Conservation (phyloP, 768 basidiomycete genomes). For the Suillus tomentosus region DNA sequence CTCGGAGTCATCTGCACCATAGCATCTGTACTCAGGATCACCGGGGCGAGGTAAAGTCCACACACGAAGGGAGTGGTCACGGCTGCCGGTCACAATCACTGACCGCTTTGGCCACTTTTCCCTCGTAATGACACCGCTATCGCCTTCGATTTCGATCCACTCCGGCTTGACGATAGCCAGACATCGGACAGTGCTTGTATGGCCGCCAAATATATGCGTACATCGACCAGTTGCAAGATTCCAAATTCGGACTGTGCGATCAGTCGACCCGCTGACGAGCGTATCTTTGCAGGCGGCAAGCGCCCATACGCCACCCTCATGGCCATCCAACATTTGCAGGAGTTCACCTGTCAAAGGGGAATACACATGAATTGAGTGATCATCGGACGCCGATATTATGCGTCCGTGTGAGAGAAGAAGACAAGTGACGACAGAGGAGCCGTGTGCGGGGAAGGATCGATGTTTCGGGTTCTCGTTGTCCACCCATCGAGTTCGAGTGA, state of each 20-base stretch:
- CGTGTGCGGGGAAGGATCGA: conserved; percentile 84
- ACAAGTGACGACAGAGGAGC: conserved; percentile 91
- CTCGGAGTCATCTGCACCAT: conserved; percentile 61
- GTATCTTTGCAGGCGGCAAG: conserved; percentile 87
- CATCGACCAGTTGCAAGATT: conserved; percentile 77
- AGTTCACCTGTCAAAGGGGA: conserved; percentile 82
- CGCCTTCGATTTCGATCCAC: conserved; percentile 71
- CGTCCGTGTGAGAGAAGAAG: conserved; percentile 92
- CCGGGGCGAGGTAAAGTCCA: conserved; percentile 70
- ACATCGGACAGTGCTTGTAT: conserved; percentile 95
- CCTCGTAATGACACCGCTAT: conserved; percentile 58
- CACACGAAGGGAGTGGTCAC: conserved; percentile 66
- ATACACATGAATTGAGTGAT: conserved; percentile 95
- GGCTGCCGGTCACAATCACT: conserved; percentile 71
- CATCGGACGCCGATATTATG: conserved; percentile 96
- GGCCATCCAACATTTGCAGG: conserved; percentile 76
- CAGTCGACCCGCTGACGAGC: conserved; percentile 90
- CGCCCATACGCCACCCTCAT: conserved; percentile 97
- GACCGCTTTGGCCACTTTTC: conserved; percentile 77
- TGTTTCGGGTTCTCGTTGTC: conserved; percentile 71
- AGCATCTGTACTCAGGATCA: conserved; percentile 74
- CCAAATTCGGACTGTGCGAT: conserved; percentile 93
- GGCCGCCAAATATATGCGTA: conserved; percentile 93
- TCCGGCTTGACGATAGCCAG: conserved; percentile 96
- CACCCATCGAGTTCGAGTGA: conserved; percentile 81